Base-by-base conservation (phyloP, 1,139 yeast genomes). In the Lodderomyces pseudojiufengensis region DNA sequence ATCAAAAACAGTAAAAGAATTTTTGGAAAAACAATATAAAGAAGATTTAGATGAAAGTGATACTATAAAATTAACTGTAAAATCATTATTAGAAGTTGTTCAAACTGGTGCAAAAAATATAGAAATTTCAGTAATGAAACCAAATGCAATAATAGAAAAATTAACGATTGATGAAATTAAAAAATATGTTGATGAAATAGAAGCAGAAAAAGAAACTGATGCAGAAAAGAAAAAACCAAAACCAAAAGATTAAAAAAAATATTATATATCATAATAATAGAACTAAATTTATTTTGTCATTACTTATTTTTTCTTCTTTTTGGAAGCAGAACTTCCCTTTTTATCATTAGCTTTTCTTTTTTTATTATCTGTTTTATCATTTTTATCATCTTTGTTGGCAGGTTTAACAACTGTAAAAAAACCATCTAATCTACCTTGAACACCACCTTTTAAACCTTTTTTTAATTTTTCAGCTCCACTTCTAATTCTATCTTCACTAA, bases 81-180 rank as follows among this genome's bases (percentile, higher is more conserved):
- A 85, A 65, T 80, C 95, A 18, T 72, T 92, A 52, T 73, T 92
- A 51, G 98, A 92, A 61, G 97, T 92, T 37, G 98, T 92, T 21
- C 98, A 94, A 65, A 90, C 97, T 3, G 98, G 98, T 27, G 95
- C 97, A 30, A 85, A 87, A 58, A 92, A 92, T 60, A 88, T 92
- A 55, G 99, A 92, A 61, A 81, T 92, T 39, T 84, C 95, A 10
- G 83, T 94, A 32, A 79, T 92, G 75, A 78, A 76, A 47, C 85
- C 97, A 24, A 78, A 76, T 41, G 68, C 72, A 47, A 53, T 59
- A 31, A 73, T 80, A 47, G 61, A 70, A 44, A 65, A 71, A 41
- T 70, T 84, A 57, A 68, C 78, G 21, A 74, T 78, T 39, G 96
- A 85, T 22, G 86, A 83, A 48, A 80, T 94, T 47, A 84, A 80